A percentile compares a stretch with the other conserved stretches of the same genome.
phyloP scores from a whole-genome alignment of 1,139 yeast genomes.

The Suhomyces yuchorum region DNA sequence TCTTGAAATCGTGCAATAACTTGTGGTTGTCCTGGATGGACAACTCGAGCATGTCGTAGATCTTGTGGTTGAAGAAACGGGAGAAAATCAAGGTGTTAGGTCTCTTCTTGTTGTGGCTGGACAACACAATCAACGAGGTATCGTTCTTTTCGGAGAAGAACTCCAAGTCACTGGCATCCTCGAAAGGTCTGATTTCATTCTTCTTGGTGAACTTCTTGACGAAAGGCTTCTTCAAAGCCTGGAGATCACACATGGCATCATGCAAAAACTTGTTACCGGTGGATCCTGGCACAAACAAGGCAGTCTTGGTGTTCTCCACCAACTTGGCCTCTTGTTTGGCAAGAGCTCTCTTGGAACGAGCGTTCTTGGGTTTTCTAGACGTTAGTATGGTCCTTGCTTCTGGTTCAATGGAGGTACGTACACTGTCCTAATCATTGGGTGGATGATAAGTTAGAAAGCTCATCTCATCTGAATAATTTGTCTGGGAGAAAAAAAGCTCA shows the following conservation, averaged over 20 bases:
- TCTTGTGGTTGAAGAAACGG: slow-evolving; percentile 85
- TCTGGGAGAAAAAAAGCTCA: slow-evolving; percentile 7
- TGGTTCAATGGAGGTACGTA: slow-evolving; percentile 20
- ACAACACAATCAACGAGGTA: slow-evolving; percentile 78
- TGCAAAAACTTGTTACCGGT: slow-evolving; percentile 79
- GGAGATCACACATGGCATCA: slow-evolving; percentile 86
- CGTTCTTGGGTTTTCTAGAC: slow-evolving; percentile 77
- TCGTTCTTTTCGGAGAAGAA: slow-evolving; percentile 95
- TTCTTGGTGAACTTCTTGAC: slow-evolving; percentile 84
- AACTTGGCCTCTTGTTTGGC: slow-evolving; percentile 87
- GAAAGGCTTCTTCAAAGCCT: slow-evolving; percentile 90
- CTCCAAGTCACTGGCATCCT: slow-evolving; percentile 83
- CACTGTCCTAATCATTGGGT: slow-evolving; percentile 63
- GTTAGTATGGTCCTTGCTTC: slow-evolving; percentile 10
- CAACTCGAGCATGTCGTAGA: slow-evolving; percentile 93
- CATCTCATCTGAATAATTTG: slow-evolving; percentile 9
- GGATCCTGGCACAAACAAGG: slow-evolving; percentile 88
- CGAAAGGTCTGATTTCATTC: slow-evolving; percentile 91
- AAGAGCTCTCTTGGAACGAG: slow-evolving; percentile 92
- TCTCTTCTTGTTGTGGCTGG: slow-evolving; percentile 85
- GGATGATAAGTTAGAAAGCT: background rate
- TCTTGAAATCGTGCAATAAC: slow-evolving; percentile 77
- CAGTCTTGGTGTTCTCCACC: slow-evolving; percentile 86
- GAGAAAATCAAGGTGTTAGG: slow-evolving; percentile 87
- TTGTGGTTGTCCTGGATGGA: slow-evolving; percentile 70